A percentile compares a stretch with the other conserved stretches of the same genome.
phyloP scores from a whole-genome alignment of 208 protist species.

The Tritrichomonas musculus region DNA sequence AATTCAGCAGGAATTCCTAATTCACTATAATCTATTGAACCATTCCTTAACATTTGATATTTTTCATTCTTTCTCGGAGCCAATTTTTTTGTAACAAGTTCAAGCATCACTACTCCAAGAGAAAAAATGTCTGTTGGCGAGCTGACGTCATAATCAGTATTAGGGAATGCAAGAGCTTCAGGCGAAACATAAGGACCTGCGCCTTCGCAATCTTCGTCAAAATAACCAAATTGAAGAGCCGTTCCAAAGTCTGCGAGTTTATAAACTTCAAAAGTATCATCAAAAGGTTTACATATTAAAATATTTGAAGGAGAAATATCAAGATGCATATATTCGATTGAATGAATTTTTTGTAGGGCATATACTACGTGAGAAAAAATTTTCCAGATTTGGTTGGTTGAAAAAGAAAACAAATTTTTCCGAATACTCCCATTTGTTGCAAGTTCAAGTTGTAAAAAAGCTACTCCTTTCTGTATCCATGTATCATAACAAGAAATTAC shows the following conservation, averaged over 20 bases:
- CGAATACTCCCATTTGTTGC: neutral
- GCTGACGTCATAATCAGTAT: neutral
- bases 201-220: conserved; percentile 1
- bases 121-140: neutral
- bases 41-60: neutral
- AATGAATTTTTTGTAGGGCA: neutral
- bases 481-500: neutral
- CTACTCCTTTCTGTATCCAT: neutral
- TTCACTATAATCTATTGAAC: neutral
- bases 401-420: neutral
- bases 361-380: neutral
- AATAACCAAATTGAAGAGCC: neutral
- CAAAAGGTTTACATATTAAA: neutral
- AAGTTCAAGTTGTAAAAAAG: neutral
- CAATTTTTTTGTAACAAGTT: neutral
- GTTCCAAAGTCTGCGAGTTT: conserved; percentile 27
- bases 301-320: conserved; percentile 16
- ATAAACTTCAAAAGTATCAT: neutral
- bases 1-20: neutral
- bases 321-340: neutral
- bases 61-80: neutral
- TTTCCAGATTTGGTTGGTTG: neutral
- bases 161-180: neutral
- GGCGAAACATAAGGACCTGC: conserved; percentile 20
- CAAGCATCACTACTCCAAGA: neutral